Evolutionary conservation across 192 early-diverging fungal genomes (phyloP).

Genomic region (Coemansia javaensis): DNA sequence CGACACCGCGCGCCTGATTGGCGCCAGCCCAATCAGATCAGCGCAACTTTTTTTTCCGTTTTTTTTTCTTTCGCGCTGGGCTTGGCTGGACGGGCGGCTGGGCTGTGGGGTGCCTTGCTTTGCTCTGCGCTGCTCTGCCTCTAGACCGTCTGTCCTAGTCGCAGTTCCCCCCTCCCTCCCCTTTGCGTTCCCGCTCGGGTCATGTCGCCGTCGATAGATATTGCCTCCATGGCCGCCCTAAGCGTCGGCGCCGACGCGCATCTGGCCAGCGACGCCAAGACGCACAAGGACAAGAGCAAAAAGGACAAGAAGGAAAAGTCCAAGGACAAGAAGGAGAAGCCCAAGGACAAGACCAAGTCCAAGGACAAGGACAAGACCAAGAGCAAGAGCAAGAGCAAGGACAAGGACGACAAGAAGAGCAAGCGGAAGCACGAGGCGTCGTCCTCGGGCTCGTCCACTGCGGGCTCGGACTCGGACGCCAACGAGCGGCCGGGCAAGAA

Average conservation of each 20-base stretch:
- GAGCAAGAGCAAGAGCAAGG: constrained; percentile 37
- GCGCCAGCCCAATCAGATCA: too few species aligned
- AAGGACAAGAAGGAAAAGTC: constrained; percentile 18
- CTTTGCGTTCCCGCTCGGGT: too few species aligned
- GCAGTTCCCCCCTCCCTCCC: too few species aligned
- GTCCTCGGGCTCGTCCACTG: too few species aligned
- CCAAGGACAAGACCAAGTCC: constrained; percentile 35
- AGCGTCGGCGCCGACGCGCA: constrained; percentile 1
- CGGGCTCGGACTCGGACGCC: not conserved
- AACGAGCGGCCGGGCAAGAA: constrained; percentile 24
- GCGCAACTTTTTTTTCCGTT: too few species aligned
- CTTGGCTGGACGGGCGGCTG: too few species aligned
- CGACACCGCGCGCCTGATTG: too few species aligned
- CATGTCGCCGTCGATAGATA: constrained; percentile 39
- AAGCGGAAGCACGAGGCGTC: constrained; percentile 25
- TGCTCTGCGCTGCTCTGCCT: too few species aligned
- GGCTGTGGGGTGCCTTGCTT: too few species aligned
- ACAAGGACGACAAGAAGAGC: constrained; percentile 52
- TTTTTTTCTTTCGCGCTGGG: constrained; percentile 4
- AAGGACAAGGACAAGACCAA: constrained; percentile 42
- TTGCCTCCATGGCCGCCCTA: constrained; percentile 13
- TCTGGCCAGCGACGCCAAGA: constrained; percentile 16
- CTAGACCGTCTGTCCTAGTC: too few species aligned
- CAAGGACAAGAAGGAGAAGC: not conserved
- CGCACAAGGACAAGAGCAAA: constrained; percentile 36